These are phyloP conservation scores for Cladophialophora yegresii DNA, from an alignment of 2,329 filamentous ascomycete genomes.

Conservation along the genomic window DNA sequence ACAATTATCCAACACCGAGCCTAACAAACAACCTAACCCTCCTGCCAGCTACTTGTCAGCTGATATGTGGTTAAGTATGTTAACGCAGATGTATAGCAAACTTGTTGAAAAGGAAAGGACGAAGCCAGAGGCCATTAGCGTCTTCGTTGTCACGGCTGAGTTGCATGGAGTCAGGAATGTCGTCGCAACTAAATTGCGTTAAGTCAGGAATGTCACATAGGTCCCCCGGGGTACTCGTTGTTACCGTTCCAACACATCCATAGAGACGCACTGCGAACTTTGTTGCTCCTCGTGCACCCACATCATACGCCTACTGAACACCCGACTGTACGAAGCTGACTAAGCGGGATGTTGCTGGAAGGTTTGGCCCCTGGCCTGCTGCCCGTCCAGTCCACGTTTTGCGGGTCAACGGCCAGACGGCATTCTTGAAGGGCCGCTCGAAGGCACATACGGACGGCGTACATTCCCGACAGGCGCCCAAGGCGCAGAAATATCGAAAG, in stretches of 20 bases:
- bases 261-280: not conserved
- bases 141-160: not conserved
- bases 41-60: not conserved
- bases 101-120: not conserved
- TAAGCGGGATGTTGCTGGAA: not conserved
- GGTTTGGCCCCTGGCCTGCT: too few relatives aligned
- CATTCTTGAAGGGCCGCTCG: not conserved
- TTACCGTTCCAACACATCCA: not conserved
- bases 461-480: not conserved
- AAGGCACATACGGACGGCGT: not conserved
- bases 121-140: not conserved
- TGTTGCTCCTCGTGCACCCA: not conserved
- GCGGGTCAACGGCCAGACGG: not conserved
- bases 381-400: not conserved
- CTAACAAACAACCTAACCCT: not conserved
- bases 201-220: not conserved
- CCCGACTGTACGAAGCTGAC: not conserved
- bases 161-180: not conserved
- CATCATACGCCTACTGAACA: too few relatives aligned
- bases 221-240: not conserved
- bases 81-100: not conserved
- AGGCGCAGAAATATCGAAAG: not conserved
- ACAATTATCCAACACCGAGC: not conserved
- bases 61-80: not conserved
- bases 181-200: too few relatives aligned